Conservation (phyloP, 345 rosid genomes). For the Eucalyptus decipiens region DNA sequence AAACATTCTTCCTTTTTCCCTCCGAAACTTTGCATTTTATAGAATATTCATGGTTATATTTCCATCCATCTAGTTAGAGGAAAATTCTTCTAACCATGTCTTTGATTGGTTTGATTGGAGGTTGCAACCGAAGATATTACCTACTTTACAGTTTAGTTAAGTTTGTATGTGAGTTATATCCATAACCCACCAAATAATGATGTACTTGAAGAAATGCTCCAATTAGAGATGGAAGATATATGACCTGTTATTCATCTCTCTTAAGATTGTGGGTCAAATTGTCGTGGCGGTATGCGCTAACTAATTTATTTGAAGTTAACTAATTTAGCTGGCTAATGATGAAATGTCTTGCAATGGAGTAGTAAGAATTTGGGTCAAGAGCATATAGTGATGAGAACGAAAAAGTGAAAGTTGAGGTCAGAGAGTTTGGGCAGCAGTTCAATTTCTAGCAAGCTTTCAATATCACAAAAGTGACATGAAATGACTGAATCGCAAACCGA, state of each 20-base stretch:
- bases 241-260: not conserved
- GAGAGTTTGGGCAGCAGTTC: not conserved
- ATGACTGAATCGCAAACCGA: fast-evolving
- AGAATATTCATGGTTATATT: too few species aligned
- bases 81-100: not conserved
- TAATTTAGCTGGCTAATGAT: not conserved
- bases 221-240: not conserved
- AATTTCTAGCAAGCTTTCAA: not conserved
- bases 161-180: not conserved
- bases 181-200: not conserved
- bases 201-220: not conserved
- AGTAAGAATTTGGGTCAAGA: fast-evolving
- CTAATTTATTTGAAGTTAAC: not conserved
- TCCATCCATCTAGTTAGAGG: too few species aligned
- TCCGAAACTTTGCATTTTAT: too few species aligned
- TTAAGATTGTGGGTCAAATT: not conserved
- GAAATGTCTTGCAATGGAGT: not conserved
- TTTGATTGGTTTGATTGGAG: not conserved
- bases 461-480: not conserved
- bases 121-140: not conserved
- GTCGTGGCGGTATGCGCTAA: not conserved
- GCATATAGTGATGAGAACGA: not conserved
- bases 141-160: not conserved
- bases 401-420: not conserved
- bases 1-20: not conserved